phyloP scores from a whole-genome alignment of 192 early-diverging fungal genomes.

The Umbelopsis sp. region DNA sequence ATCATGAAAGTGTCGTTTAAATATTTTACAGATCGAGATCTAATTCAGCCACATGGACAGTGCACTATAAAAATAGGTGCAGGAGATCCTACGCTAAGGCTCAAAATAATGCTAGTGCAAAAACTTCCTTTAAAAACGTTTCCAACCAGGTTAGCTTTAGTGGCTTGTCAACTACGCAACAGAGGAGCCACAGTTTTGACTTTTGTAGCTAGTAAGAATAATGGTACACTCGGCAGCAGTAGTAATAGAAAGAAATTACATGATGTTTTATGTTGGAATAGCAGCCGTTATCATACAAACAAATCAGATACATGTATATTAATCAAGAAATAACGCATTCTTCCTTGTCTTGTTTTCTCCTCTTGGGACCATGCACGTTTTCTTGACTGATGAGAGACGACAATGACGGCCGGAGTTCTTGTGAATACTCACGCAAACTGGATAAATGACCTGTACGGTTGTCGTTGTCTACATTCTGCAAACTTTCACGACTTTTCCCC shows the following conservation, averaged over 20 bases:
- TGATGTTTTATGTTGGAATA: not conserved
- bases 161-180: too few species aligned
- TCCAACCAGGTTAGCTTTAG: too few species aligned
- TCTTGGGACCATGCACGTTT: not conserved
- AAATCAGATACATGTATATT: not conserved
- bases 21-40: too few species aligned
- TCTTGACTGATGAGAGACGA: not conserved
- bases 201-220: too few species aligned
- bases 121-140: too few species aligned
- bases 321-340: slow-evolving; percentile 25
- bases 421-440: not conserved
- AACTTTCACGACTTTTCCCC: not conserved
- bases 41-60: too few species aligned
- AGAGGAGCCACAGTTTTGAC: too few species aligned
- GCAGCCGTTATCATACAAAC: not conserved
- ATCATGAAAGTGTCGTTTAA: too few species aligned
- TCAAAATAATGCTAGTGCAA: too few species aligned
- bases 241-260: not conserved
- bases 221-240: too few species aligned
- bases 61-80: too few species aligned
- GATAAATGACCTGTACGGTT: not conserved
- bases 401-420: not conserved
- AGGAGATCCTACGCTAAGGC: too few species aligned
- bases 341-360: not conserved
- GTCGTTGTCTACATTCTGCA: not conserved